Conservation (phyloP, 1,139 yeast genomes). For the Taphrina wiesneri region DNA sequence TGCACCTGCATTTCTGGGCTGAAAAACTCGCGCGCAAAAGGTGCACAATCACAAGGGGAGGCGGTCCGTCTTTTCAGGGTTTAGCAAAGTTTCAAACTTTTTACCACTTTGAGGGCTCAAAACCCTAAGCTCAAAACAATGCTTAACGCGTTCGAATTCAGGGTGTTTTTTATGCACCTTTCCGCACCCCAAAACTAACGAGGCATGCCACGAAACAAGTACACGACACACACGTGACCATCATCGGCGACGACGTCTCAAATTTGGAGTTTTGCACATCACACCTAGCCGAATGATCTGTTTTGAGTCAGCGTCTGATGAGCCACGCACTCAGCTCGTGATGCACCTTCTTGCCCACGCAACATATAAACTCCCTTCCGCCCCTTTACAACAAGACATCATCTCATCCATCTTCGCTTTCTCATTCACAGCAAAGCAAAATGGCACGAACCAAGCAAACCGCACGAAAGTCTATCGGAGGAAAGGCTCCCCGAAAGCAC, state of each 20-base stretch:
- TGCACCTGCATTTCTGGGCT: slow-evolving; percentile 15
- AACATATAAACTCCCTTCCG: slow-evolving; percentile 6
- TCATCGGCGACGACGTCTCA: not conserved
- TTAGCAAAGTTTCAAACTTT: not conserved
- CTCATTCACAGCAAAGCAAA: slow-evolving; percentile 6
- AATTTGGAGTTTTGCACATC: slow-evolving; percentile 18
- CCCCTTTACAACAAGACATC: not conserved
- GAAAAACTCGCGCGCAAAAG: slow-evolving; percentile 3
- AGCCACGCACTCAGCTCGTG: not conserved
- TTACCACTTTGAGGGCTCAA: not conserved
- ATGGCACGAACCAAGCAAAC: slow-evolving; percentile 98
- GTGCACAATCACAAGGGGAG: slow-evolving; percentile 4
- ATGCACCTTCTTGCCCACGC: not conserved
- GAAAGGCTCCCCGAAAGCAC: slow-evolving; percentile 99
- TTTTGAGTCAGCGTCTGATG: not conserved
- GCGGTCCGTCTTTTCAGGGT: slow-evolving; percentile 1
- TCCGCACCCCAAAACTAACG: not conserved
- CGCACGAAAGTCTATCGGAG: slow-evolving; percentile 98
- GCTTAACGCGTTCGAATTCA: slow-evolving; percentile 21
- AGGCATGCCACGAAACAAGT: not conserved
- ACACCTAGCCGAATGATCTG: slow-evolving; percentile 5
- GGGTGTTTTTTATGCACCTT: slow-evolving; percentile 7
- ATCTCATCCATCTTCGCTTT: slow-evolving; percentile 14
- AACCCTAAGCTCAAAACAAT: slow-evolving; percentile 12
- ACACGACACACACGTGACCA: slow-evolving; percentile 15